Conservation (phyloP, 2,329 filamentous ascomycete species). For the Thelonectria blattea region DNA sequence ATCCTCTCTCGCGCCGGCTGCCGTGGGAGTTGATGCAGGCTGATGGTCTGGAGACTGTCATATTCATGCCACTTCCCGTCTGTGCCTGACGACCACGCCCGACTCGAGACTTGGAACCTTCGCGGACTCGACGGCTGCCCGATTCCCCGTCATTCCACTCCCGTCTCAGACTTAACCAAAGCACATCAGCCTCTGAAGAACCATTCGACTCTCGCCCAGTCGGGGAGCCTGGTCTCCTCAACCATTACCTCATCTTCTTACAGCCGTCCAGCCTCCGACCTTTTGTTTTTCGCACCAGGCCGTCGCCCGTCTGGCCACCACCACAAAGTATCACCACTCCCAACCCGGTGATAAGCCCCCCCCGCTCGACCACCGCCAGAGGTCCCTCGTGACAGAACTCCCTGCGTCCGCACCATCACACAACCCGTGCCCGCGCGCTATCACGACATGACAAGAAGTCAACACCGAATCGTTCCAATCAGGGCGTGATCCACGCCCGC, state of each 20-base stretch:
- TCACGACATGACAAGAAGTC: conserved; percentile 14
- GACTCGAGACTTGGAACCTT: neutral
- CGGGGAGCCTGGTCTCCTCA: neutral
- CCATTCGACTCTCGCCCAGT: neutral
- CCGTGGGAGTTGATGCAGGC: neutral
- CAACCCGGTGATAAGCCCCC: neutral
- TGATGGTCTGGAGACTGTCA: neutral
- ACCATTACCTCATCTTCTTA: neutral
- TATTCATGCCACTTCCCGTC: neutral
- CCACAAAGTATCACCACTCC: neutral
- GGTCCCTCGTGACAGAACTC: conserved; percentile 34
- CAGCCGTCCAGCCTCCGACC: neutral
- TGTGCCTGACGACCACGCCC: conserved; percentile 5
- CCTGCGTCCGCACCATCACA: conserved; percentile 25
- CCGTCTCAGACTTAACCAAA: neutral
- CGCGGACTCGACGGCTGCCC: neutral
- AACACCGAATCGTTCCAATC: conserved; percentile 4
- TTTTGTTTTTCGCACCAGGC: neutral
- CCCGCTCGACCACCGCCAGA: neutral
- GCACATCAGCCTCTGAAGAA: neutral
- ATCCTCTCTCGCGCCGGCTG: neutral
- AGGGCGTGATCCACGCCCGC: conserved; percentile 21
- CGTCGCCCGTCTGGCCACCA: neutral
- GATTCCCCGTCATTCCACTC: conserved; percentile 2
- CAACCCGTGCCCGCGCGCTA: conserved; percentile 23